Evolutionary conservation across 2,329 filamentous ascomycete species (phyloP).

Genomic region (Albophoma yamanashiensis): DNA sequence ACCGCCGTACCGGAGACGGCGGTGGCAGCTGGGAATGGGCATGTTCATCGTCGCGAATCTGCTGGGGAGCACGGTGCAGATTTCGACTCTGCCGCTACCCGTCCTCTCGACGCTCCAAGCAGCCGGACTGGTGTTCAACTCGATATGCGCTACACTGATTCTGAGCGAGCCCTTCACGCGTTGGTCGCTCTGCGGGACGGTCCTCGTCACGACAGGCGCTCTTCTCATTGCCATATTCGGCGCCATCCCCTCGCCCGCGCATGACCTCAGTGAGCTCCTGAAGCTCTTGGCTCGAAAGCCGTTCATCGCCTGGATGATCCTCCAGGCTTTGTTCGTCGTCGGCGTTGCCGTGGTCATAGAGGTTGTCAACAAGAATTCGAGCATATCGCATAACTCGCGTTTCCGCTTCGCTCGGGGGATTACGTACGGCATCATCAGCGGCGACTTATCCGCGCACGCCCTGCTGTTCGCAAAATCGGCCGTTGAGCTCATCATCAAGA

Average conservation of each 20-base stretch:
- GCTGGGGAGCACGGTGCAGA: slow-evolving; percentile 91
- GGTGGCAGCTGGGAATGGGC: slow-evolving; percentile 96
- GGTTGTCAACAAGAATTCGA: slow-evolving; percentile 39
- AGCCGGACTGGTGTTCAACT: slow-evolving; percentile 95
- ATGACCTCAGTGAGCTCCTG: slow-evolving; percentile 75
- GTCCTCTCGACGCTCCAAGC: slow-evolving; percentile 93
- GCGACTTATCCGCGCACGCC: slow-evolving; percentile 87
- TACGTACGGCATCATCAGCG: slow-evolving; percentile 80
- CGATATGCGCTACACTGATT: slow-evolving; percentile 88
- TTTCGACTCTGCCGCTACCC: slow-evolving; percentile 87
- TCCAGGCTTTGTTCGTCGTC: slow-evolving; percentile 64
- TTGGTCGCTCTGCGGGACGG: slow-evolving; percentile 83
- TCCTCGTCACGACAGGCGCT: slow-evolving; percentile 82
- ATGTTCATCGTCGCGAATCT: slow-evolving; percentile 96
- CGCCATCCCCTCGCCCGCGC: slow-evolving; percentile 84
- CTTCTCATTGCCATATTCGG: slow-evolving; percentile 88
- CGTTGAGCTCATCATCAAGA: slow-evolving; percentile 83
- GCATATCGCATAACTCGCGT: slow-evolving; percentile 47
- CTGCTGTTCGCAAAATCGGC: slow-evolving; percentile 92
- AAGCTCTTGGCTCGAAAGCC: slow-evolving; percentile 59
- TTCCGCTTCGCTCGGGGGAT: slow-evolving; percentile 73
- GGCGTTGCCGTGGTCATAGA: slow-evolving; percentile 55
- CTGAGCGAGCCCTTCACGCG: slow-evolving; percentile 88
- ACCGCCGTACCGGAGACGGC: slow-evolving; percentile 77
- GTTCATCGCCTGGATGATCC: slow-evolving; percentile 83